Base-by-base conservation (phyloP, 2,329 filamentous ascomycete genomes). In the Lecanicillium sp. region DNA sequence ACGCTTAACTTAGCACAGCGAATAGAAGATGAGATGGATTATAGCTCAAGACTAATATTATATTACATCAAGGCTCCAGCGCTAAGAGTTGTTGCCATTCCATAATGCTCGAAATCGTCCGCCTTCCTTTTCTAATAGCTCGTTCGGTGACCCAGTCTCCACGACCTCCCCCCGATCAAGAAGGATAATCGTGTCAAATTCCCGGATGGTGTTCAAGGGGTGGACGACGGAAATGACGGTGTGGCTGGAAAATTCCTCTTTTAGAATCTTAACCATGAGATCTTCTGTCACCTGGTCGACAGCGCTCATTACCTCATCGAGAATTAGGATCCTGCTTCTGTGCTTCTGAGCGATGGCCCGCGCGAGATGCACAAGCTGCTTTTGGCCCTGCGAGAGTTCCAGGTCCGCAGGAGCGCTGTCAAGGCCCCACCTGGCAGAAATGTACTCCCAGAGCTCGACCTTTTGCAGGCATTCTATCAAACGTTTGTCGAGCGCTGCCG, bases 151-250 rank as follows among this genome's bases (percentile, higher is more conserved):
- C 20, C 40, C 40, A 4, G 17, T n/a, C 20, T 42, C 40, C 9
- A 35, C 40, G 11, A 42, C 19, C 31, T 35, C 31, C 6, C 40
- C 40, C 2, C 22, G 20, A 54, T 85, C 80, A 3, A 81, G 79
- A 47, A 85, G 82, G 5, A 84, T 77, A 11, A 85, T 62, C 17
- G 57, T 60, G 48, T 77, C 72, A 51, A 69, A 72, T 41, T 68
- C 65, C 29, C 68, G 56, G 25, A 75, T 68, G 4, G 68, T 71
- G 6, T 61, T 57, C n/a, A 67, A 47, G 13, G 63, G 58, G 42
- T 68, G 64, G 0, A 56, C 61, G 10, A 67, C 54, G 2, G 60
- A 55, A 6, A 68, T 55, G 10, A 84, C 65, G 0, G 79, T 83
- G 44, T 73, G 71, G 2, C 52, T 45, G 3, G 44, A 41, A 18